A percentile compares a stretch with the other conserved stretches of the same genome.
Conservation (phyloP, 176 grass and related monocot species). For the Elymus sibiricus region DNA sequence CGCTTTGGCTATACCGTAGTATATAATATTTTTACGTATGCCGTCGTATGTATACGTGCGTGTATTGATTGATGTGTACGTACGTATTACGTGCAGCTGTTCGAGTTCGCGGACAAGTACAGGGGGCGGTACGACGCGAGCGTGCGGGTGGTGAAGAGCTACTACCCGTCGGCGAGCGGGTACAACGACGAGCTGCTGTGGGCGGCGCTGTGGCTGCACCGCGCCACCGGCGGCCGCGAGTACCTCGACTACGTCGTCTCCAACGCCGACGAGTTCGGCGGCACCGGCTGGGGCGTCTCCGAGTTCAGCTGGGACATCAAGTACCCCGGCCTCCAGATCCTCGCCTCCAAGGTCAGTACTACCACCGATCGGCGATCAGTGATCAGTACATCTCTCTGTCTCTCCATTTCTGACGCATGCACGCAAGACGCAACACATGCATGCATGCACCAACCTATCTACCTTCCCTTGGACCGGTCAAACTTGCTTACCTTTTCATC, state of each 20-base stretch:
- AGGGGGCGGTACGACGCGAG: constrained; percentile 59
- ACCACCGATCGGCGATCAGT: not conserved
- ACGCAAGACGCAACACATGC: not conserved
- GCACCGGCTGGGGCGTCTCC: constrained; percentile 77
- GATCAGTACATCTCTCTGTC: too few relatives aligned
- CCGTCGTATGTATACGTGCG: too few relatives aligned
- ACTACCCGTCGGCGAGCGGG: constrained; percentile 79
- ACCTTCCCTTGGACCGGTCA: not conserved
- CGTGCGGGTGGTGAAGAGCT: constrained; percentile 59
- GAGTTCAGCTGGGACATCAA: constrained; percentile 99
- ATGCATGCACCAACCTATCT: not conserved
- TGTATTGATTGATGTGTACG: not conserved
- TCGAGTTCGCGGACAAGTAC: constrained; percentile 78
- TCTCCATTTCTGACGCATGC: not conserved
- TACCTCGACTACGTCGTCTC: constrained; percentile 59
- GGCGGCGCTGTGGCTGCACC: constrained; percentile 89
- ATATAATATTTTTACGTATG: too few relatives aligned
- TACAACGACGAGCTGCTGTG: constrained; percentile 91
- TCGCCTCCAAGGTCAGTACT: constrained; percentile 65
- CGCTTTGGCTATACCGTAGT: too few relatives aligned
- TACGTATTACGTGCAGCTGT: constrained; percentile 38
- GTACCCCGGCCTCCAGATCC: constrained; percentile 72
- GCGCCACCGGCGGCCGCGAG: constrained; percentile 43
- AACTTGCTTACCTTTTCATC: not conserved
- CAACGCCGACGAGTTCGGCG: constrained; percentile 68